These are phyloP conservation scores for Aspergillus phoenicis DNA, from an alignment of 2,329 filamentous ascomycete species.

Conservation along the genomic window DNA sequence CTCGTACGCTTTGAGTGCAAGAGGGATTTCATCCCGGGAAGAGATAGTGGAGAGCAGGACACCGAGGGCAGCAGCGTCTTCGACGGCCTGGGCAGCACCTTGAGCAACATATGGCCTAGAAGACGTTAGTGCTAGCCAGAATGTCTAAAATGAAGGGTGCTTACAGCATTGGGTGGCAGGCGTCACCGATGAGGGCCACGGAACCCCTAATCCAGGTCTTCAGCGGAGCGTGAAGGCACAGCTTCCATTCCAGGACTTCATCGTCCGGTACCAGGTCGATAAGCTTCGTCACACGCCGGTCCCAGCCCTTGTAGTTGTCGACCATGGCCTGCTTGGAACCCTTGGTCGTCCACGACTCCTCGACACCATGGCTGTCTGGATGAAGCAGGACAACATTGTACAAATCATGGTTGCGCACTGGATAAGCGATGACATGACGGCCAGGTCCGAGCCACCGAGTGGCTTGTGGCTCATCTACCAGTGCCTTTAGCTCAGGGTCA, in stretches of 20 bases:
- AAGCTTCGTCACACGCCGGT: slow-evolving; percentile 61
- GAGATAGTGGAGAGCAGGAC: slow-evolving; percentile 37
- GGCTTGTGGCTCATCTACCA: slow-evolving; percentile 68
- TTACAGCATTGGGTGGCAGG: slow-evolving; percentile 51
- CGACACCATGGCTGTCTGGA: slow-evolving; percentile 63
- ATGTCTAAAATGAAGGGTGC: slow-evolving; percentile 4
- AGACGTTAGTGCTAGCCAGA: background rate
- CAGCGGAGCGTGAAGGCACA: slow-evolving; percentile 38
- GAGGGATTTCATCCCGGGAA: slow-evolving; percentile 36
- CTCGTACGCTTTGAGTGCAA: slow-evolving; percentile 41
- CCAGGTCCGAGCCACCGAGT: slow-evolving; percentile 76
- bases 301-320: slow-evolving; percentile 64
- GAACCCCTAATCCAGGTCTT: slow-evolving; percentile 38
- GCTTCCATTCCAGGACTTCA: slow-evolving; percentile 44
- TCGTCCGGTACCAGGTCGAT: slow-evolving; percentile 62
- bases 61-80: slow-evolving; percentile 45
- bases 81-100: slow-evolving; percentile 52
- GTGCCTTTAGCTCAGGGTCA: slow-evolving; percentile 67
- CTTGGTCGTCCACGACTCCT: slow-evolving; percentile 65
- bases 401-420: slow-evolving; percentile 66
- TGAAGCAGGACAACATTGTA: slow-evolving; percentile 67
- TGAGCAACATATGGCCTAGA: slow-evolving; percentile 41
- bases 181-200: slow-evolving; percentile 46
- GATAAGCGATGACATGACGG: slow-evolving; percentile 77
- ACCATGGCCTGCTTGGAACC: slow-evolving; percentile 65